Evolutionary conservation across 2,329 filamentous ascomycete genomes (phyloP), one percentile per base, ranked within the genome.

Genomic region (Xylaria sp.): DNA sequence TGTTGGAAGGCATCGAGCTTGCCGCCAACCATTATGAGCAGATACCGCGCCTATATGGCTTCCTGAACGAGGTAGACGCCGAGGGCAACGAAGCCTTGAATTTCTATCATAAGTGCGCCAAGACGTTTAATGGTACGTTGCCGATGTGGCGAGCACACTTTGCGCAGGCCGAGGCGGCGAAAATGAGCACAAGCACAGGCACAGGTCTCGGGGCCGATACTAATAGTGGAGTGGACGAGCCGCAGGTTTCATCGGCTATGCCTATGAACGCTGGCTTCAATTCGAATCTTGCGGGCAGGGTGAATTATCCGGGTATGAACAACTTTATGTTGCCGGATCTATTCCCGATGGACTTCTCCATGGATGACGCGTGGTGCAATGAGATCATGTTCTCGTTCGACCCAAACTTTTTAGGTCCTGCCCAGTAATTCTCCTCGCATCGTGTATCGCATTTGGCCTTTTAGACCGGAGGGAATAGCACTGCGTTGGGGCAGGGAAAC

Each of bases 281-380:
- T 18, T 15, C 60, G 23, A 65, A 59, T 18, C 13, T 43, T 1
- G 52, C 23, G 15, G 25, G 30, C 15, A 62, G 60, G 43, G 48
- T 34, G 36, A 60, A 60, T 39, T 63, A 62, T 13, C 52, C 57
- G 3, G 52, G 43, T 10, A 60, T 65, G 58, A 53, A 18, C 6
- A 68, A 63, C 20, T 48, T 65, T 2, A 66, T 59, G 10, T 28
- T 74, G 10, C 68, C 70, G 0, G 72, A 74, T 34, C 25, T 74
- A 25, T 66, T 71, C 41, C 68, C 71, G 3, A 73, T 75, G 68
- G 74, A 76, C 25, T 73, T 75, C 36, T 46, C 65, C 55, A 34
- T 74, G 53, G 73, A 76, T 18, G 74, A 76, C 9, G 67, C 71
- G 2, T 76, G 75, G 74, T 66, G 69, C 46, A 72, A 64, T 34